Evolutionary conservation across 768 basidiomycete genomes (phyloP).

Genomic region (Rhizopogon sp.): DNA sequence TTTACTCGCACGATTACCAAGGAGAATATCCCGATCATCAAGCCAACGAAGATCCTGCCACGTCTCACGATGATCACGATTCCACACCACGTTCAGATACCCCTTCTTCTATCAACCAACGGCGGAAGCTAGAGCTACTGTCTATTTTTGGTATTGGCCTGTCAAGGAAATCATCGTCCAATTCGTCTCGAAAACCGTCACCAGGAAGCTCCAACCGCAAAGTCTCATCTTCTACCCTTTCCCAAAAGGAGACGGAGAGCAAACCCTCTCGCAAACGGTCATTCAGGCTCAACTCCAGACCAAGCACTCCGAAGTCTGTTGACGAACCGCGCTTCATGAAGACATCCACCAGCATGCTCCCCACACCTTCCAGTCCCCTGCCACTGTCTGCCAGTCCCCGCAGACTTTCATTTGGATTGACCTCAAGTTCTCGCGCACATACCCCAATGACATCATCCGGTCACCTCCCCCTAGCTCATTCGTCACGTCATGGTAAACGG

Average conservation of each 20-base stretch:
- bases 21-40: slow-evolving; percentile 10
- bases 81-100: slow-evolving; percentile 21
- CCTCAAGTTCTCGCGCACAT: slow-evolving; percentile 17
- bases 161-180: slow-evolving; percentile 20
- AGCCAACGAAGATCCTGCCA: slow-evolving; percentile 5
- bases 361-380: slow-evolving; percentile 23
- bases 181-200: slow-evolving; percentile 11
- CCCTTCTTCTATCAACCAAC: slow-evolving; percentile 17
- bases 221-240: slow-evolving; percentile 17
- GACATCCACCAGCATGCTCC: slow-evolving; percentile 16
- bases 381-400: slow-evolving; percentile 30
- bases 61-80: slow-evolving; percentile 17
- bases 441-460: slow-evolving; percentile 26
- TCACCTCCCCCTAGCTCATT: slow-evolving; percentile 20
- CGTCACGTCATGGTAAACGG: slow-evolving; percentile 20
- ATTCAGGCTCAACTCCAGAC: slow-evolving; percentile 26
- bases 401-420: slow-evolving; percentile 27
- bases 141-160: slow-evolving; percentile 25
- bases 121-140: slow-evolving; percentile 16
- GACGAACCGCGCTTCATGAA: slow-evolving; percentile 15
- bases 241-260: slow-evolving; percentile 9
- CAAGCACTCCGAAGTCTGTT: slow-evolving; percentile 22
- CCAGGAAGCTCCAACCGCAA: slow-evolving; percentile 18
- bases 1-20: slow-evolving; percentile 11
- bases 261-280: slow-evolving; percentile 24